Percentiles rank a stretch among this genome's conserved stretches.
phyloP scores from a whole-genome alignment of 2,329 filamentous ascomycete genomes.

The Dendrostoma leiphaemia region DNA sequence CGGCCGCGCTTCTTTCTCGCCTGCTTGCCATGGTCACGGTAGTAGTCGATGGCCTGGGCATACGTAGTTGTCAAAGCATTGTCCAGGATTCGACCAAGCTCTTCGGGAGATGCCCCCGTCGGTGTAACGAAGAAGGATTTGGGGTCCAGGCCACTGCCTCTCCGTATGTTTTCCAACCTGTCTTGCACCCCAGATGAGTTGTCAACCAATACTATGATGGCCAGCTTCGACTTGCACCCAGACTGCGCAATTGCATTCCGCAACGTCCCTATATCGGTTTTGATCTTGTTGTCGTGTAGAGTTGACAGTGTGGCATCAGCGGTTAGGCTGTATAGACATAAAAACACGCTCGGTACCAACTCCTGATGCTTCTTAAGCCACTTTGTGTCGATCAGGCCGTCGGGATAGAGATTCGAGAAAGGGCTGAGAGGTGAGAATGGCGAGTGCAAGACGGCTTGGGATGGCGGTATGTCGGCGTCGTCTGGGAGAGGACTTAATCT shows the following conservation, averaged over 20 bases:
- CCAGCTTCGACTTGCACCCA: slow-evolving; percentile 74
- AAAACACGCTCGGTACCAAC: slow-evolving; percentile 73
- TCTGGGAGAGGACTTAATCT: slow-evolving; percentile 54
- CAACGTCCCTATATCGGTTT: slow-evolving; percentile 78
- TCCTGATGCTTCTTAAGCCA: slow-evolving; percentile 92
- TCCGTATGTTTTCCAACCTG: slow-evolving; percentile 74
- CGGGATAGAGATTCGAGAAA: slow-evolving; percentile 78
- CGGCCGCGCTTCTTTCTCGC: slow-evolving; percentile 82
- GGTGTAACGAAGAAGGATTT: slow-evolving; percentile 86
- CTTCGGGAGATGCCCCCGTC: slow-evolving; percentile 66
- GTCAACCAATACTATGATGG: slow-evolving; percentile 76
- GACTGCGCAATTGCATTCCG: slow-evolving; percentile 66
- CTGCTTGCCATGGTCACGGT: slow-evolving; percentile 91
- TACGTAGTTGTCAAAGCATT: slow-evolving; percentile 73
- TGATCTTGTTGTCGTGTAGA: slow-evolving; percentile 82
- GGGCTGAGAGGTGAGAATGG: slow-evolving; percentile 88
- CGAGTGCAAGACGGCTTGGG: slow-evolving; percentile 71
- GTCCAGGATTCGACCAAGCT: slow-evolving; percentile 71
- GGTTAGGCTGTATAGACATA: slow-evolving; percentile 78
- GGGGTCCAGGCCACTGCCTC: slow-evolving; percentile 74
- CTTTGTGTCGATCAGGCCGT: slow-evolving; percentile 76
- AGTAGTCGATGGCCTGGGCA: slow-evolving; percentile 79
- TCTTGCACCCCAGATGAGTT: slow-evolving; percentile 60
- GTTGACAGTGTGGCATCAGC: slow-evolving; percentile 72
- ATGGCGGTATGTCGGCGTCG: slow-evolving; percentile 45